Evolutionary conservation across 2,329 filamentous ascomycete genomes (phyloP).

Genomic region (Pseudopithomyces maydicus): DNA sequence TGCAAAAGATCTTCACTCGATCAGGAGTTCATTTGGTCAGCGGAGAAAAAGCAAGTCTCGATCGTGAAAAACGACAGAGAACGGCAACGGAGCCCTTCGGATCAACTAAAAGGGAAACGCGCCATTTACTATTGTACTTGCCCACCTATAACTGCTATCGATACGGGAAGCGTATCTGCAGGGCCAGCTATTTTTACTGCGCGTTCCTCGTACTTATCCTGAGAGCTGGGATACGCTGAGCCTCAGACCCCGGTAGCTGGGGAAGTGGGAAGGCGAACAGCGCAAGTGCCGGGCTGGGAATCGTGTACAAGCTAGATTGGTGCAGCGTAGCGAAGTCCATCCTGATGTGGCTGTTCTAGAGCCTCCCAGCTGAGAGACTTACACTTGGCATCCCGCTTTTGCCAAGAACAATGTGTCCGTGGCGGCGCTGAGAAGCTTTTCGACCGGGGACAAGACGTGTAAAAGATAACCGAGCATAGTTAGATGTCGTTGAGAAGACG

Average conservation of each 20-base stretch:
- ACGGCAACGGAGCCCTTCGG: not conserved
- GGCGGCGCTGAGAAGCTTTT: not conserved
- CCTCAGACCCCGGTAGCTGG: not conserved
- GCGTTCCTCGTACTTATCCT: not conserved
- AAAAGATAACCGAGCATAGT: not conserved
- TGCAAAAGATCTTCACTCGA: not conserved
- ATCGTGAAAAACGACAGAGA: too few species aligned
- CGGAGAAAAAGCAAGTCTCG: not conserved
- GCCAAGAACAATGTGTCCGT: not conserved
- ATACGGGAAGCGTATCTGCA: not conserved
- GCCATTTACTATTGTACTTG: not conserved
- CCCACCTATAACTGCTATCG: not conserved
- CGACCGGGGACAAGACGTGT: not conserved
- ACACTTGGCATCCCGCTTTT: conserved; percentile 5
- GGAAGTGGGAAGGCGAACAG: conserved; percentile 5
- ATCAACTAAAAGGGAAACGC: not conserved
- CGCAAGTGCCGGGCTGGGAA: not conserved
- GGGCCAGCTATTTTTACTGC: conserved; percentile 9
- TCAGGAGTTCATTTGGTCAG: not conserved
- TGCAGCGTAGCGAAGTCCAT: conserved; percentile 13
- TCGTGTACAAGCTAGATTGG: conserved; percentile 2
- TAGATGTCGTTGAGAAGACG: not conserved
- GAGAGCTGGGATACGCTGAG: not conserved
- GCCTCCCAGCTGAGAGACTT: conserved; percentile 20
- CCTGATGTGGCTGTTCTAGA: conserved; percentile 22